Evolutionary conservation across 2,329 filamentous ascomycete genomes (phyloP), one percentile per base, ranked within the genome.

Genomic region (Pyricularia pennisetigena): DNA sequence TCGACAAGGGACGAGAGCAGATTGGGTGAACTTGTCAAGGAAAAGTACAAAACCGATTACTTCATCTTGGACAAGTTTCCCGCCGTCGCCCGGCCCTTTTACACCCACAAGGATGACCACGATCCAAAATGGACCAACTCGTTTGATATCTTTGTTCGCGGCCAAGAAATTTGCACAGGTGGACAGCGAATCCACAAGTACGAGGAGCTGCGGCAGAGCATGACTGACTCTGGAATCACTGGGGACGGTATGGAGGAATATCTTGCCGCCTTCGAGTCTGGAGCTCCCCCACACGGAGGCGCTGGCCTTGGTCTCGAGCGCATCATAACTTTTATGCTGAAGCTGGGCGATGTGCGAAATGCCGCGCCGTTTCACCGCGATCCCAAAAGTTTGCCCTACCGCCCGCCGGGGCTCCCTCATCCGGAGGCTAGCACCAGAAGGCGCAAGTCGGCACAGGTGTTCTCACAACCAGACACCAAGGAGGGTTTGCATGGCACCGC

Each of bases 41-140:
- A 96, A 75, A 93, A 94, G 79, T 95, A 90, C 74, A 83, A 87
- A 68, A 96, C 94, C 0, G 94, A 97, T 74, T 97, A 96, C 80
- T 97, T 95, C 78, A 90, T 97, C 71, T 85, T 97, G 59, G 94
- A 97, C 83, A 97, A 96, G 75, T 97, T 97, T 81, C 94, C 94
- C 0, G 82, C 87, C 26, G 89, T 88, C 7, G 94, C 92, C 2
- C 87, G 94, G 62, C 94, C 94, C 0, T 97, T 97, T 79, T 97
- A 97, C 75, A 92, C 94, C 1, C 94, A 97, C 86, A 90, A 90
- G 30, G 92, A 97, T 71, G 85, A 89, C 1, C 82, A 89, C 20
- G 87, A 96, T 74, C 82, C 86, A 14, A 83, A 85, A 41, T 87
- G 88, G 76, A 97, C 94, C 66, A 97, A 97, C 76, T 97, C 94